Conservation (phyloP, 306 rosid genomes). For the Quercus wislizeni region DNA sequence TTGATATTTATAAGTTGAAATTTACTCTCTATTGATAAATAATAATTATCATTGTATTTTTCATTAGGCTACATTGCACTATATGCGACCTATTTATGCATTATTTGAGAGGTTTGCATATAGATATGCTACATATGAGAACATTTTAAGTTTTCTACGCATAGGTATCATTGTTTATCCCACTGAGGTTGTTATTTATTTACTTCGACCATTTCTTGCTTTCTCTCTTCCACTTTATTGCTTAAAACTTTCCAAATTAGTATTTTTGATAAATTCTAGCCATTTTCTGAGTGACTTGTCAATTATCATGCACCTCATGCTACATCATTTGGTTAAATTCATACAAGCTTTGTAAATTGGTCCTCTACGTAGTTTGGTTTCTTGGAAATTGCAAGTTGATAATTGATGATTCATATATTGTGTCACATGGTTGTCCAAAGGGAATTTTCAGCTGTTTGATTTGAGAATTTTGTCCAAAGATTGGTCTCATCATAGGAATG, state of each 20-base stretch:
- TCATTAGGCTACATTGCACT: neutral
- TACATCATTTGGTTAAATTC: neutral
- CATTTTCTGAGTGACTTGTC: neutral
- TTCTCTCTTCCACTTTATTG: neutral
- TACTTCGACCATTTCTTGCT: neutral
- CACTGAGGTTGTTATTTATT: neutral
- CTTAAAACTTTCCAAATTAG: neutral
- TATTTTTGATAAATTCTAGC: neutral
- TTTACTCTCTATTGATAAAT: constrained; percentile 3
- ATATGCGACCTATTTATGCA: neutral
- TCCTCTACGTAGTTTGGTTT: neutral
- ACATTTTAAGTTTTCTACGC: neutral
- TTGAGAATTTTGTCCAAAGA: neutral
- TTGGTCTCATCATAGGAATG: neutral
- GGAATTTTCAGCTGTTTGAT: neutral
- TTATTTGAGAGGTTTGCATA: neutral
- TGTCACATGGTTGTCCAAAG: neutral
- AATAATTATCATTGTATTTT: neutral
- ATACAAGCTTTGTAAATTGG: neutral
- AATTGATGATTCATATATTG: neutral
- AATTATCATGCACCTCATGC: neutral
- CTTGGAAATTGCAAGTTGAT: neutral
- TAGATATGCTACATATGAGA: neutral
- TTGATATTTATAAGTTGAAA: neutral
- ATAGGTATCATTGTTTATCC: neutral